These are phyloP conservation scores for Polytrichum formosum DNA, from an alignment of 225 moss, liverwort and hornwort genomes.

Conservation along the genomic window DNA sequence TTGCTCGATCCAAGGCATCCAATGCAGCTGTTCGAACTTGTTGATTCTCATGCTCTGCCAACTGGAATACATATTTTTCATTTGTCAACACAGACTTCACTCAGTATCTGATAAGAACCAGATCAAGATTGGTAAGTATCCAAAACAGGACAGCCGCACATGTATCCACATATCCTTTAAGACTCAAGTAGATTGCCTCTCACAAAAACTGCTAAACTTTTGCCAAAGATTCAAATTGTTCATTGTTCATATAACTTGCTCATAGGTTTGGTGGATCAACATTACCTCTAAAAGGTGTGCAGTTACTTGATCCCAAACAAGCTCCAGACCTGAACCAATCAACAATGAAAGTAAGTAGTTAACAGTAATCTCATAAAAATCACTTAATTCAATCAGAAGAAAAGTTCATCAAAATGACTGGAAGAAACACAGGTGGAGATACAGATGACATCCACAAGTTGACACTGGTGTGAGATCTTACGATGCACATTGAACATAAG, in stretches of 20 bases:
- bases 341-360: neutral
- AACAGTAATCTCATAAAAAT: neutral
- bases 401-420: neutral
- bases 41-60: slow-evolving; percentile 85
- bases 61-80: slow-evolving; percentile 19
- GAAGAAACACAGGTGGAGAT: neutral
- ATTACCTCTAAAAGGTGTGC: slow-evolving; percentile 81
- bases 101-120: no score
- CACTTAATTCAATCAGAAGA: neutral
- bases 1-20: slow-evolving; percentile 95
- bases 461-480: slow-evolving; percentile 26
- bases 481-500: slow-evolving; percentile 89
- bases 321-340: slow-evolving; percentile 60
- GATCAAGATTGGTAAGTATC: no score
- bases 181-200: no score
- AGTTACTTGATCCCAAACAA: slow-evolving; percentile 88
- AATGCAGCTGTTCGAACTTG: slow-evolving; percentile 89
- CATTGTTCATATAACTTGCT: slow-evolving; percentile 6
- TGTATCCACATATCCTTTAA: no score
- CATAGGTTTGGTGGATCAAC: no score
- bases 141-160: no score
- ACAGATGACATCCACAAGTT: neutral
- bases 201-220: no score
- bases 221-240: slow-evolving; percentile 14
- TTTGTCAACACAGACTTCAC: no score